Evolutionary conservation across 495 filamentous ascomycete species (phyloP), one percentile per base, ranked within the genome.

Genomic region (Podospora pseudoanserina): DNA sequence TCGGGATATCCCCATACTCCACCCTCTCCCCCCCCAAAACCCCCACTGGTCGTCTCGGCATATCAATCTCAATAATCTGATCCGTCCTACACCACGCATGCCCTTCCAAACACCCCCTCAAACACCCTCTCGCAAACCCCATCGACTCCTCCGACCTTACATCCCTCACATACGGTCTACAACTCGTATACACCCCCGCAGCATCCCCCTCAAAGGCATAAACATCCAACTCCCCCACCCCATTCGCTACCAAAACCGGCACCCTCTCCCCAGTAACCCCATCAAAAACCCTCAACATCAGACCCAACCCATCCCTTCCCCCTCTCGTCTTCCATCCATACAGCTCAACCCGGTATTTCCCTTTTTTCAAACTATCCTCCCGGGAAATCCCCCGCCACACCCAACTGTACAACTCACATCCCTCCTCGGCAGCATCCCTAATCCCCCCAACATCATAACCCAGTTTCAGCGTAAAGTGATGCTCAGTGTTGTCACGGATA

Each of bases 91-190:
- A 58, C 56, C 56, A 58, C 19, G 58, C 16, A 63, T 27, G 44
- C n/a, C n/a, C 9, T 32, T 63, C 32, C 60, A 66, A 30, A 70
- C 60, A 69, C 13, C 0, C 27, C 60, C 68, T 5, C 28, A 70
- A 64, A 64, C 56, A 58, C 19, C 23, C n/a, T 19, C 56, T 20
- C n/a, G 56, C 56, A 58, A 58, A 58, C 39, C 39, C 39, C 39
- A 49, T 49, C 39, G 39, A 49, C 39, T 49, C 15, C 39, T 13
- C 39, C 39, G 7, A 6, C 9, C 9, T 16, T 0, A 49, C 39
- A 9, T 49, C 39, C 39, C 39, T 49, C 39, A 49, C 39, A 9
- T 11, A 9, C 9, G 39, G 39, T 11, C 39, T 49, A 11, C 39
- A 11, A 11, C 7, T 16, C 39, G 39, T 49, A 49, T 49, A 49